Conservation (phyloP, 805 yeast genomes). For the Cyberlindnera misumaiensis region DNA sequence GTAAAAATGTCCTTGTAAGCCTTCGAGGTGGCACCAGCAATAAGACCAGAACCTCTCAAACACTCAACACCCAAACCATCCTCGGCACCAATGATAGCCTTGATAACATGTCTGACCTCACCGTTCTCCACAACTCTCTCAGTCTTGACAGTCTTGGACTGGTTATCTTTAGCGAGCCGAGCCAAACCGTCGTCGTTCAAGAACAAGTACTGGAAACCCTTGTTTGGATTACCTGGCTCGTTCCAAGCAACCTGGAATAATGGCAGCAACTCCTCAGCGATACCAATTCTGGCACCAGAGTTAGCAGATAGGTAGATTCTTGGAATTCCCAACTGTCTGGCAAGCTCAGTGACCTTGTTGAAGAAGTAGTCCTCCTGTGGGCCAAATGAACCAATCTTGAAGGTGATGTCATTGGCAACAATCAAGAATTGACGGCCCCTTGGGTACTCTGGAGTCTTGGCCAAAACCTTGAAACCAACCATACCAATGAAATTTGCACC, state of each 20-base stretch:
- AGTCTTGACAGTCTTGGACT: constrained; percentile 57
- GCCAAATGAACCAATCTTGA: constrained; percentile 97
- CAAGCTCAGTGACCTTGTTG: constrained; percentile 86
- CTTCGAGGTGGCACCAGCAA: constrained; percentile 97
- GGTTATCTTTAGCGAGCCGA: constrained; percentile 51
- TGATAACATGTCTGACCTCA: constrained; percentile 73
- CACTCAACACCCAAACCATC: constrained; percentile 99
- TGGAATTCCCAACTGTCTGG: constrained; percentile 88
- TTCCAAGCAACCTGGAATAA: constrained; percentile 91
- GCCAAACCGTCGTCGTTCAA: constrained; percentile 61
- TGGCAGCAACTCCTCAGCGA: constrained; percentile 93
- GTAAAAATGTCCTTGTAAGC: constrained; percentile 98
- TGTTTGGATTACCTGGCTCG: constrained; percentile 61
- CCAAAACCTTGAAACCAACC: constrained; percentile 91
- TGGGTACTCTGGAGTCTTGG: constrained; percentile 96
- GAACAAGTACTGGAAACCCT: constrained; percentile 89
- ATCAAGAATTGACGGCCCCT: constrained; percentile 89
- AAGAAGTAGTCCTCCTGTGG: constrained; percentile 92
- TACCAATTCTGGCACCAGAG: constrained; percentile 98
- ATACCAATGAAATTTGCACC: constrained; percentile 95
- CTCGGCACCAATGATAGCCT: constrained; percentile 84
- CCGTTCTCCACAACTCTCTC: constrained; percentile 82
- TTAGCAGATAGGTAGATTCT: constrained; percentile 94
- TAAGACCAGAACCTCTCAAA: constrained; percentile 94
- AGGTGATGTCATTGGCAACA: constrained; percentile 96